phyloP scores from a whole-genome alignment of 2,329 filamentous ascomycete genomes.

The Escovopsis sp. region DNA sequence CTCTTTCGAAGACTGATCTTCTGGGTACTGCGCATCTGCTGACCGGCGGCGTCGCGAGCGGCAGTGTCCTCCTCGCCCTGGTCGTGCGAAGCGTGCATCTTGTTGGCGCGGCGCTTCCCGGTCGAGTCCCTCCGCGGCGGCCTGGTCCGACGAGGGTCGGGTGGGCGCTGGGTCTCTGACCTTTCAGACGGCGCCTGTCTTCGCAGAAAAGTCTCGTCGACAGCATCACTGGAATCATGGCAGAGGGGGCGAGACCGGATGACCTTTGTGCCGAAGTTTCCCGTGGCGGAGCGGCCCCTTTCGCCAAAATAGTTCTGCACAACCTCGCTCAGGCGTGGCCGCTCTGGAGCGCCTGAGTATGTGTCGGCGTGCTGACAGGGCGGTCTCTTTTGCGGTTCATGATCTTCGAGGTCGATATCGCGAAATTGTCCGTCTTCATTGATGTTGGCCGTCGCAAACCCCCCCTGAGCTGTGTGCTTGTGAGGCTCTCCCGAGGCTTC shows the following conservation, averaged over 20 bases:
- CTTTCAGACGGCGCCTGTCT: neutral
- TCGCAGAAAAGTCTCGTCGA: too few relatives aligned
- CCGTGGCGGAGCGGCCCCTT: conserved; percentile 2
- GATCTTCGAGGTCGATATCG: conserved; percentile 4
- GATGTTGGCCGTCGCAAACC: conserved; percentile 1
- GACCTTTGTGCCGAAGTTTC: neutral
- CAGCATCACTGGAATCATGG: too few relatives aligned
- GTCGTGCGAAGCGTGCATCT: conserved; percentile 5
- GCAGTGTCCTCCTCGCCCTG: conserved; percentile 11
- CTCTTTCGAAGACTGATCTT: conserved; percentile 32
- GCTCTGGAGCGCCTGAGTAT: conserved; percentile 9
- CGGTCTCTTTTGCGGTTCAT: conserved; percentile 4
- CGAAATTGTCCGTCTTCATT: conserved; percentile 2
- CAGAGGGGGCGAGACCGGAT: too few relatives aligned
- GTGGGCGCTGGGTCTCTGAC: conserved; percentile 1
- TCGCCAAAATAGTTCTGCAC: conserved; percentile 14
- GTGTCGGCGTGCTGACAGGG: conserved; percentile 14
- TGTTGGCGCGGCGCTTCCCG: conserved; percentile 1
- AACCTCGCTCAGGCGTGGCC: conserved; percentile 13
- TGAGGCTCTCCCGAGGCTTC: neutral
- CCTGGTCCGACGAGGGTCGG: conserved; percentile 6
- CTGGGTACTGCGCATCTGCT: conserved; percentile 15
- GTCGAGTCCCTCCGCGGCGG: neutral
- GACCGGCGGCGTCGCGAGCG: conserved; percentile 12
- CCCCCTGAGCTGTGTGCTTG: conserved; percentile 1